These are phyloP conservation scores for rapeseed (Brassica napus) DNA, from an alignment of 345 rosid genomes.

Conservation along the genomic window DNA sequence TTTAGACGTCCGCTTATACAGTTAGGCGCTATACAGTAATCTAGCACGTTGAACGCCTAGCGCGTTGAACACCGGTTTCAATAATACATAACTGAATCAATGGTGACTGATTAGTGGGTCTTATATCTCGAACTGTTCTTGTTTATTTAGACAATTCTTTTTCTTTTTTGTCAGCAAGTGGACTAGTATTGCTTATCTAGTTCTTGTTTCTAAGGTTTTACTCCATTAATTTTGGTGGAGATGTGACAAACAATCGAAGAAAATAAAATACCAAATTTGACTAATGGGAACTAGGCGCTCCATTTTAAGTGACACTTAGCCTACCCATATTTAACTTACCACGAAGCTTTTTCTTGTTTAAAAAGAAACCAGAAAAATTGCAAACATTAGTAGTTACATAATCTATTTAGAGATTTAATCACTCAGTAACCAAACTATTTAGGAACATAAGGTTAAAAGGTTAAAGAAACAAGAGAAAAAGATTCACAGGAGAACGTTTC, in stretches of 20 bases:
- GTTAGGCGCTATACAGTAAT: too few relatives aligned
- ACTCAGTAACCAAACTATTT: neutral
- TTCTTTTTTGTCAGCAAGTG: neutral
- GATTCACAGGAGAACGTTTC: neutral
- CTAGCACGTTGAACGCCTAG: too few relatives aligned
- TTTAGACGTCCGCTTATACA: too few relatives aligned
- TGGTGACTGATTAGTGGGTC: neutral
- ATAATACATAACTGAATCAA: neutral
- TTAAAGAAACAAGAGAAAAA: neutral
- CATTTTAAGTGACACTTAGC: constrained; percentile 41
- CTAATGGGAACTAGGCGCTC: constrained; percentile 27
- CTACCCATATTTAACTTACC: constrained; percentile 29
- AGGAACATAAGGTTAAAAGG: neutral
- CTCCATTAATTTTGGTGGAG: constrained; percentile 30
- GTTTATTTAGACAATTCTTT: neutral
- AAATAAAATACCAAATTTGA: constrained; percentile 31
- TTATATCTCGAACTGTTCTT: neutral
- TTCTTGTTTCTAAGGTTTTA: neutral
- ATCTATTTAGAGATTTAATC: neutral
- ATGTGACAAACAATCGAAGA: constrained; percentile 39
- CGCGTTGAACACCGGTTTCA: neutral
- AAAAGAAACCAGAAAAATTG: neutral
- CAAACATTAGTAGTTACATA: neutral
- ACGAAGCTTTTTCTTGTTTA: neutral
- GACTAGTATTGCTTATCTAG: neutral